Percentiles rank a stretch among this genome's conserved stretches.
These are phyloP conservation scores for Jamesozyma jinghongensis DNA, from an alignment of 805 yeast genomes.

Conservation along the genomic window DNA sequence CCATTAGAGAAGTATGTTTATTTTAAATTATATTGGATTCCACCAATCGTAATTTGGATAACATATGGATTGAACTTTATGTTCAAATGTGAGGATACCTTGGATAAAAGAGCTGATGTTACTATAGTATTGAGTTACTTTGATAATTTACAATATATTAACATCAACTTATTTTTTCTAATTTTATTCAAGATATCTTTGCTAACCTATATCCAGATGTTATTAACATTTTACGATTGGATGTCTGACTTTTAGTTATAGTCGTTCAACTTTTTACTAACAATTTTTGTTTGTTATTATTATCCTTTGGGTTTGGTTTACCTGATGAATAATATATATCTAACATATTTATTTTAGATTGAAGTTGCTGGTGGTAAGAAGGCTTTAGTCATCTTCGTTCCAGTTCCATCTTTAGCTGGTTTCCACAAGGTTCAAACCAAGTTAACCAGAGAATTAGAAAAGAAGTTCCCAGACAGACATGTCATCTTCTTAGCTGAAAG, in stretches of 20 bases:
- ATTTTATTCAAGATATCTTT: too few species aligned
- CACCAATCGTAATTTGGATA: background rate
- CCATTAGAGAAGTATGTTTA: slow-evolving; percentile 74
- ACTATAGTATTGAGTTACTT: background rate
- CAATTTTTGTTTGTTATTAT: background rate
- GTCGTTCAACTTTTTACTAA: slow-evolving; percentile 3
- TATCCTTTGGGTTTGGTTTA: too few species aligned
- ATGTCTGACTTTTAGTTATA: slow-evolving; percentile 1
- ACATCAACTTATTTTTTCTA: too few species aligned
- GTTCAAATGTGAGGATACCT: background rate
- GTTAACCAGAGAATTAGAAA: slow-evolving; percentile 98
- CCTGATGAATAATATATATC: too few species aligned
- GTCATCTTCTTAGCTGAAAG: slow-evolving; percentile 99
- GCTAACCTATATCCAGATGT: too few species aligned
- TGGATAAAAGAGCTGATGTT: background rate
- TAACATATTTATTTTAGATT: slow-evolving; percentile 36
- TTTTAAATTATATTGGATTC: background rate
- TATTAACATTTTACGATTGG: too few species aligned
- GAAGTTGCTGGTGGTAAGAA: slow-evolving; percentile 98
- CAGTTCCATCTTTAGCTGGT: slow-evolving; percentile 84
- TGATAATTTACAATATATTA: background rate
- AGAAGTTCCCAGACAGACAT: slow-evolving; percentile 99
- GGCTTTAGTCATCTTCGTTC: slow-evolving; percentile 96
- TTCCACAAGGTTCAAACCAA: slow-evolving; percentile 97
- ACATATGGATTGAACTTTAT: background rate